Conservation (phyloP, 306 rosid genomes). For the Inga laurina region DNA sequence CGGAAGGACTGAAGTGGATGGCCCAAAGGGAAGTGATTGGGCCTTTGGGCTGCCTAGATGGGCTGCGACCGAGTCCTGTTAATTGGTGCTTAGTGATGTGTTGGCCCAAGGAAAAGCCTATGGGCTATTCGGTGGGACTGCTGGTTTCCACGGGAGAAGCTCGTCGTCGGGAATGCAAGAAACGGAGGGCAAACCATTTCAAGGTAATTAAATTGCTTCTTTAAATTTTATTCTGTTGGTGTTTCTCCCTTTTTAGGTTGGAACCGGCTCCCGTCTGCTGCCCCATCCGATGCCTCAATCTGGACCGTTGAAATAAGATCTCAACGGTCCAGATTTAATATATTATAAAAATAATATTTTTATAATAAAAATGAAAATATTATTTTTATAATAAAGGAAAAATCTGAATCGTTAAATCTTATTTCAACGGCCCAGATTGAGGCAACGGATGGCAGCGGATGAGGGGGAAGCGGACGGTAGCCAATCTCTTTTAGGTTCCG, state of each 20-base stretch:
- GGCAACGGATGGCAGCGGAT: too few relatives aligned
- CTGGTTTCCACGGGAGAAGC: constrained; percentile 27
- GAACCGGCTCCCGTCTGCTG: too few relatives aligned
- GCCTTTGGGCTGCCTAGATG: constrained; percentile 38
- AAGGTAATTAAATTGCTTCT: constrained; percentile 49
- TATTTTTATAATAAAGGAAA: too few relatives aligned
- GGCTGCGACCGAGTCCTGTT: constrained; percentile 43
- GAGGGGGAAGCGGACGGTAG: too few relatives aligned
- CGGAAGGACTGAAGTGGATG: constrained; percentile 35
- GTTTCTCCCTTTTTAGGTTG: neutral
- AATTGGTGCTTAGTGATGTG: constrained; percentile 43
- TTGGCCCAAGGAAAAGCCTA: constrained; percentile 44
- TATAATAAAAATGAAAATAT: too few relatives aligned
- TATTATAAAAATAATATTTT: too few relatives aligned
- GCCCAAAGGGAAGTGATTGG: constrained; percentile 35
- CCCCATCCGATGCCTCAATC: too few relatives aligned
- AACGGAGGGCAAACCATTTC: constrained; percentile 65
- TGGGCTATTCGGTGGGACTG: constrained; percentile 22
- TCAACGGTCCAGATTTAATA: too few relatives aligned
- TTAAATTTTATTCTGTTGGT: neutral
- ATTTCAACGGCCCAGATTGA: too few relatives aligned
- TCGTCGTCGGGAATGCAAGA: constrained; percentile 40
- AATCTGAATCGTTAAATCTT: too few relatives aligned
- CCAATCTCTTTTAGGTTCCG: too few relatives aligned
- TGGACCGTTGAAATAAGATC: too few relatives aligned